Evolutionary conservation across 352 stramenopile species (phyloP).

Genomic region (Pythium sukuiense): DNA sequence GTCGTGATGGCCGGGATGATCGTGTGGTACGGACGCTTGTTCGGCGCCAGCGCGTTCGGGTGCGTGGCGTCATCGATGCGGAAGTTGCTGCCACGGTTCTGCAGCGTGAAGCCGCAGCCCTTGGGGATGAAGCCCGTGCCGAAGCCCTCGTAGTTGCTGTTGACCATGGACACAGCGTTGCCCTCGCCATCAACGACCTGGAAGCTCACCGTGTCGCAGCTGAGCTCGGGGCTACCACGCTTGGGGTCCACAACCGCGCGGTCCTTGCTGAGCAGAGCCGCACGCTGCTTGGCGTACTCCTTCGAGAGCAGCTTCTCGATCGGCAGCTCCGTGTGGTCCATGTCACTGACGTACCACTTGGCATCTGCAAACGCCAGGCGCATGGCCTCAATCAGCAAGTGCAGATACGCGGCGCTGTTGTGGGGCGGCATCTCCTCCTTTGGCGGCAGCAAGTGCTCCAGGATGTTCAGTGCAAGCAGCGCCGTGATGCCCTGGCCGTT

Average conservation of each 20-base stretch:
- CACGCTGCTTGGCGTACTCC: constrained; percentile 62
- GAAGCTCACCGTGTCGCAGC: constrained; percentile 93
- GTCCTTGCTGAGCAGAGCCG: constrained; percentile 38
- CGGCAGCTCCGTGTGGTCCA: constrained; percentile 61
- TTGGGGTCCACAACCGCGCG: constrained; percentile 55
- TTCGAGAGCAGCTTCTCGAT: constrained; percentile 78
- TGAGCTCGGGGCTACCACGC: constrained; percentile 60
- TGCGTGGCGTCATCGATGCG: constrained; percentile 77
- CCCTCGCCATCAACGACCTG: constrained; percentile 94
- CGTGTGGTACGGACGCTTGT: constrained; percentile 97
- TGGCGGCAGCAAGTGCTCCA: constrained; percentile 60
- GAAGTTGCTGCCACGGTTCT: constrained; percentile 97
- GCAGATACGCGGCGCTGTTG: constrained; percentile 78
- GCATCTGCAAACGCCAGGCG: constrained; percentile 93
- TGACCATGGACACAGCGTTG: constrained; percentile 98
- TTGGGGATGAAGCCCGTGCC: constrained; percentile 93
- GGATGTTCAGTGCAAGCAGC: constrained; percentile 93
- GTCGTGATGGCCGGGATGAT: constrained; percentile 97
- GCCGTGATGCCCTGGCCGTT: constrained; percentile 97
- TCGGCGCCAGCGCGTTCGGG: constrained; percentile 89
- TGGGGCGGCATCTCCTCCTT: constrained; percentile 33
- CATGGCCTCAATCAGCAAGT: constrained; percentile 92
- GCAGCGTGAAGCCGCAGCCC: constrained; percentile 94
- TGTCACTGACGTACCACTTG: constrained; percentile 83
- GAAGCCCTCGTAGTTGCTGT: constrained; percentile 98